A percentile compares a stretch with the other conserved stretches of the same genome.
These are phyloP conservation scores for Aureobasidium vineae DNA, from an alignment of 2,329 filamentous ascomycete species.

Conservation along the genomic window DNA sequence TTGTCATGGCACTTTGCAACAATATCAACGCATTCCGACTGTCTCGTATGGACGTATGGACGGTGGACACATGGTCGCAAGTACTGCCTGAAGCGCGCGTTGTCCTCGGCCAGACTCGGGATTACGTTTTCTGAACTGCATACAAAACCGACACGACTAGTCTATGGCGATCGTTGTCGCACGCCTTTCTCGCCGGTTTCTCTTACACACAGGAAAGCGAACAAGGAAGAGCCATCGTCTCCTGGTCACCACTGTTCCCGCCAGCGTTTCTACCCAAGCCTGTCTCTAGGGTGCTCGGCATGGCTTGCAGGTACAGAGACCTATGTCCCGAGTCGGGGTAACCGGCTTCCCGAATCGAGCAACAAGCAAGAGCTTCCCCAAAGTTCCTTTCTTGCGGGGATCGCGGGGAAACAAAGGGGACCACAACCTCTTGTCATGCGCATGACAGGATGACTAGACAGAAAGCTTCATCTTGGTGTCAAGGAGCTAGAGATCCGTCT, in stretches of 20 bases:
- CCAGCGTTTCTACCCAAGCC: not conserved
- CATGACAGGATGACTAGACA: conserved; percentile 6
- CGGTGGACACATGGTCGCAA: not conserved
- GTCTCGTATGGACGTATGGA: too few relatives aligned
- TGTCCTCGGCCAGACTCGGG: conserved; percentile 13
- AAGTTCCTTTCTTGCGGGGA: conserved; percentile 20
- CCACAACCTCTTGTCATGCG: conserved; percentile 16
- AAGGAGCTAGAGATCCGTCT: not conserved
- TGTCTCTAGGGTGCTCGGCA: not conserved
- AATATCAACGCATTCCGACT: not conserved
- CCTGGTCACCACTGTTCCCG: not conserved
- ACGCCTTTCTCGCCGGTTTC: not conserved
- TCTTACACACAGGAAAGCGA: not conserved
- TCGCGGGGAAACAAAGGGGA: conserved; percentile 18
- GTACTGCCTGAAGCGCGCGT: not conserved
- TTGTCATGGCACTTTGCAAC: conserved; percentile 15
- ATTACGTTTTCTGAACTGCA: not conserved
- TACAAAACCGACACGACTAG: not conserved
- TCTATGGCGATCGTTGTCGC: conserved; percentile 9
- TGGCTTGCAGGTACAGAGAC: conserved; percentile 21
- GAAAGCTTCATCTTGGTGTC: not conserved
- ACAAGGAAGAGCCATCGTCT: not conserved
- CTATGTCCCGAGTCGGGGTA: conserved; percentile 1
- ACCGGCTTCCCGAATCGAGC: conserved; percentile 10
- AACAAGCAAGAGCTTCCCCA: not conserved